Percentiles rank a stretch among this genome's conserved stretches.
Evolutionary conservation across 1,284 basidiomycete species (phyloP).

Genomic region (Ganoderma resinaceum): DNA sequence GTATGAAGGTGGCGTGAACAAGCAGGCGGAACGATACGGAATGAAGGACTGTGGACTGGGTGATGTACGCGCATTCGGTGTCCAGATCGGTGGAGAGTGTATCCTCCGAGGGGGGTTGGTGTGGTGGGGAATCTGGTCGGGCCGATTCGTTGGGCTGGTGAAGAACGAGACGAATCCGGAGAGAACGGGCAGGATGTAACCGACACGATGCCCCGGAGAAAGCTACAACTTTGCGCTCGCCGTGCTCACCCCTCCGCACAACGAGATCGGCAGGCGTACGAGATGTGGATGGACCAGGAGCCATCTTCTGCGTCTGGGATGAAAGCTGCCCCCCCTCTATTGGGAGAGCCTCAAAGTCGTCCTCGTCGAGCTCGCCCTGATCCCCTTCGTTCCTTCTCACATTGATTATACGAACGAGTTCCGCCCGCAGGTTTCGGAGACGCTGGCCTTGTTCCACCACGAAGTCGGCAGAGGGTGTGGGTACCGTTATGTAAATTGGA

Average conservation of each 20-base stretch:
- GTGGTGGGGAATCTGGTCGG: slow-evolving; percentile 45
- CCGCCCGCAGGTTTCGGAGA: slow-evolving; percentile 76
- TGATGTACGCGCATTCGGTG: slow-evolving; percentile 73
- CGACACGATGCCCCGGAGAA: slow-evolving; percentile 82
- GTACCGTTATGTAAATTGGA: slow-evolving; percentile 79
- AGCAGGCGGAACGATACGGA: slow-evolving; percentile 71
- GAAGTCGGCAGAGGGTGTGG: slow-evolving; percentile 67
- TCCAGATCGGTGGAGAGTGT: slow-evolving; percentile 57
- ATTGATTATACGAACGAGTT: slow-evolving; percentile 70
- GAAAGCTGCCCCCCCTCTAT: slow-evolving; percentile 42
- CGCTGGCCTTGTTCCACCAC: slow-evolving; percentile 71
- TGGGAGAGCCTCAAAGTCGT: slow-evolving; percentile 18
- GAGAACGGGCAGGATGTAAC: slow-evolving; percentile 71
- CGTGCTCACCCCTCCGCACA: slow-evolving; percentile 31
- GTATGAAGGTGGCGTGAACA: slow-evolving; percentile 74
- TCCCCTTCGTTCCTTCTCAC: slow-evolving; percentile 44
- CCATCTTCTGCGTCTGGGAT: slow-evolving; percentile 40
- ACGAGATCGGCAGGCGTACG: slow-evolving; percentile 33
- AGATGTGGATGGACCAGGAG: slow-evolving; percentile 29
- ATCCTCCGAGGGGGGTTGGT: slow-evolving; percentile 49
- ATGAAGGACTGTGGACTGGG: slow-evolving; percentile 78
- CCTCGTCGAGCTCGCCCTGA: slow-evolving; percentile 33
- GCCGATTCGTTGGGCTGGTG: slow-evolving; percentile 68
- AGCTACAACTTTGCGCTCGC: slow-evolving; percentile 58
- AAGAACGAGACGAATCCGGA: slow-evolving; percentile 75